Base-by-base conservation (phyloP, 495 filamentous ascomycete genomes). In the Aspergillus hancockii region DNA sequence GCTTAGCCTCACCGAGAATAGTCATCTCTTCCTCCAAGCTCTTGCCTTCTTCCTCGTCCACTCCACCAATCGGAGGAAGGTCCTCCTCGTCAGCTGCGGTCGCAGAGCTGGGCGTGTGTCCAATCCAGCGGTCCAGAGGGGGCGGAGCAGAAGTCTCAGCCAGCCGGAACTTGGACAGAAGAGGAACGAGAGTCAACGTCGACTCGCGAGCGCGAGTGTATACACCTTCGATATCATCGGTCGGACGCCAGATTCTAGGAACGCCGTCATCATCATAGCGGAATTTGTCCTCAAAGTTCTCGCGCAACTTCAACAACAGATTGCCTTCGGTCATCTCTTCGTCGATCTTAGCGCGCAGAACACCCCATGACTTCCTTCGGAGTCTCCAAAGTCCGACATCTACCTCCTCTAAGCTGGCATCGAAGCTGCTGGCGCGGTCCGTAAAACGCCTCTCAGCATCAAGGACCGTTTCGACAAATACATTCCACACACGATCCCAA, bases 281-380 rank as follows among this genome's bases (percentile, higher is more conserved):
- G 82, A 98, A 98, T 69, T 95, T 96, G 75, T 98, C 94, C 67
- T 98, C 94, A 63, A 98, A 98, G 73, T 97, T 98, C 75, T 98
- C 94, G 8, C 94, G 87, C 30, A 98, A 83, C 73, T 98, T 98
- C 58, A 98, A 82, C 8, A 98, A 76, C 53, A 98, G 83, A 69
- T 98, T 98, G 57, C 93, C 93, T 73, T 98, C 94, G 83, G 93
- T 93, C 72, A 98, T 91, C 71, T 98, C 94, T 70, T 98, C 94
- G 21, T 97, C 95, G 63, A 98, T 90, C 76, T 90, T 96, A 45
- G 90, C 87, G 31, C 89, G 83, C 55, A 98, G 77, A 8, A 92
- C 93, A 25, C 86, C 89, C 95, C 95, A 98, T 34, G 90, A 92
- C 78, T 97, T 97, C 58, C 92, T 84, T 57, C 93, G 85, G 41